Percentiles rank a stretch among this genome's conserved stretches.
phyloP scores from a whole-genome alignment of 805 yeast genomes.

The Kodamaea neixiangensis region DNA sequence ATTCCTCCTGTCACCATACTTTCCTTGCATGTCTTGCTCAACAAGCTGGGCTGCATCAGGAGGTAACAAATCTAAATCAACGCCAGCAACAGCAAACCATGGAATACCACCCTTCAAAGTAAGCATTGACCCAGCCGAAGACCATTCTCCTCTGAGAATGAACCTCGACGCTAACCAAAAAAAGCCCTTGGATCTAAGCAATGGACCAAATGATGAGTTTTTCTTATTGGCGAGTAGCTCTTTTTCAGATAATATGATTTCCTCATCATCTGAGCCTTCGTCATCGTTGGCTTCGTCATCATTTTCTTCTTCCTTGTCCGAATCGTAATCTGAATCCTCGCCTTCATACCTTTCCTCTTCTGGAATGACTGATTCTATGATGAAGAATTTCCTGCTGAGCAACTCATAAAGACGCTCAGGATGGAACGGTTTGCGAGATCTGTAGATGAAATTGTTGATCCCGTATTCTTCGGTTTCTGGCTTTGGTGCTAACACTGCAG shows the following conservation, averaged over 20 bases:
- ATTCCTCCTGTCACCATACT: slow-evolving; percentile 46
- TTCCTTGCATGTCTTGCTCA: slow-evolving; percentile 38
- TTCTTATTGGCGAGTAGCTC: slow-evolving; percentile 34
- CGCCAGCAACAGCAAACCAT: slow-evolving; percentile 41
- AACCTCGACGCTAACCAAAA: slow-evolving; percentile 47
- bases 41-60: slow-evolving; percentile 31
- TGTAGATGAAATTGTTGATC: slow-evolving; percentile 44
- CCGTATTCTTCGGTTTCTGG: slow-evolving; percentile 51
- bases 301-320: slow-evolving; percentile 14
- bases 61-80: slow-evolving; percentile 29
- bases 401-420: slow-evolving; percentile 42
- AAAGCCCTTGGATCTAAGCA: slow-evolving; percentile 46
- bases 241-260: slow-evolving; percentile 16
- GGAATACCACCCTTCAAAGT: slow-evolving; percentile 45
- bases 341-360: slow-evolving; percentile 16
- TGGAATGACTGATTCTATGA: slow-evolving; percentile 23
- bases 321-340: slow-evolving; percentile 10
- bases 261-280: slow-evolving; percentile 17
- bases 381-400: slow-evolving; percentile 37
- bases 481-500: slow-evolving; percentile 33
- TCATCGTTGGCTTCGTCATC: slow-evolving; percentile 20
- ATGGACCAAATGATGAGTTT: slow-evolving; percentile 36
- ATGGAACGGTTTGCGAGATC: slow-evolving; percentile 45
- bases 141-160: slow-evolving; percentile 46
- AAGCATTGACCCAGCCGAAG: slow-evolving; percentile 45